Conservation (phyloP, 345 rosid species). For the Pistacia atlantica region DNA sequence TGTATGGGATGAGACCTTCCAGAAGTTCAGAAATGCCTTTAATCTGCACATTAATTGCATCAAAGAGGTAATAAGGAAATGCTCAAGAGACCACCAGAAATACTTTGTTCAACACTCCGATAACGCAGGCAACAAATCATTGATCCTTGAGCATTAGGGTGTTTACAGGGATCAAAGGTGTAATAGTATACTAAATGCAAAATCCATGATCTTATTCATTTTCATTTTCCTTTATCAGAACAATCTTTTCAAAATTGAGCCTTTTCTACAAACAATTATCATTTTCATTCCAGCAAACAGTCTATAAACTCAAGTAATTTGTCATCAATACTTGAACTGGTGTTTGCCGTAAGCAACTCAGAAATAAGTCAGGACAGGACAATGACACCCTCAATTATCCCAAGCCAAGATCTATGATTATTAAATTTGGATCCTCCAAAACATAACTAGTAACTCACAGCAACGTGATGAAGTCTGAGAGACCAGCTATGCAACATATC, state of each 20-base stretch:
- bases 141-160: no score
- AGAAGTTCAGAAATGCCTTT: slow-evolving; percentile 82
- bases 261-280: no score
- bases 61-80: slow-evolving; percentile 10
- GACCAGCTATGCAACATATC: neutral
- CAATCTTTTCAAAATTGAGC: no score
- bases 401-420: neutral
- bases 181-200: neutral
- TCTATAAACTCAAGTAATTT: neutral
- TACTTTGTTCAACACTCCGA: no score
- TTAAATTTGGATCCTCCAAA: neutral
- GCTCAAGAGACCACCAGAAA: no score
- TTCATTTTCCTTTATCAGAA: neutral
- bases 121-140: neutral
- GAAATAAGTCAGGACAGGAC: neutral
- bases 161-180: neutral
- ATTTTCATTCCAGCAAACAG: neutral
- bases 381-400: neutral
- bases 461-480: neutral
- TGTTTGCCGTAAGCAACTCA: neutral
- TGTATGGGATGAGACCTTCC: slow-evolving; percentile 88
- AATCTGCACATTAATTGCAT: slow-evolving; percentile 42
- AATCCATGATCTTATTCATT: neutral
- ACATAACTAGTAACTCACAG: neutral
- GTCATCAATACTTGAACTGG: neutral